Evolutionary conservation across 202 grass and related monocot genomes (phyloP), one percentile per base, ranked within the genome.

Genomic region (Zoysia matrella): DNA sequence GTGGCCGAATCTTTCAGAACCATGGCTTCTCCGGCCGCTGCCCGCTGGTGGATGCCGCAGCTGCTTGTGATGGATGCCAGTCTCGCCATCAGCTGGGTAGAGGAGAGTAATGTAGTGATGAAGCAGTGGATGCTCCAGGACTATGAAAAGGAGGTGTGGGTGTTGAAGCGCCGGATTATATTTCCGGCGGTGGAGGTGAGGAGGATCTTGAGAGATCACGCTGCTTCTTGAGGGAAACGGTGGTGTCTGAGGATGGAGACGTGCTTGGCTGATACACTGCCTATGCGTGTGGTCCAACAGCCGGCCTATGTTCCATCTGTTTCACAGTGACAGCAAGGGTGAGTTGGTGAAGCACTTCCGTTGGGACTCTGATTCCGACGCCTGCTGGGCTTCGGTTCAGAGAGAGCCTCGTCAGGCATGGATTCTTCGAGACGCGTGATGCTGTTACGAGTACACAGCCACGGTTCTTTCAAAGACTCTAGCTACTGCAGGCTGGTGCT

Each of bases 121-220:
- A 16, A 67, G 6, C 11, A 48, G 0, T 67, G 80, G 80, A 62
- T n/a, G 60, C 42, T 83, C 4, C 51, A 75, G 61, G 43, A 75
- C 18, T 83, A 75, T 8, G 5, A 67, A 61, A 40, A 1, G 4
- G 80, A 11, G 16, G 42, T 67, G 18, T 83, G 80, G 80, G 58
- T 39, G 4, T 1, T 71, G 1, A 83, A 74, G 42, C 65, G 11
- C 12, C 12, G 9, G 45, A n/a, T 83, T 7, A 12, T 57, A 41
- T 3, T 74, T 3, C 62, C 50, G 2, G 0, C 52, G 56, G 2
- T 52, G 12, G 79, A 74, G 7, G 8, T 57, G 51, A 9, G 12
- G 51, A 15, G 13, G 4, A 16, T 56, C 13, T 36, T 36, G 30
- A 36, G 30, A 36, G 53, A 5, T 1, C 7, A 0, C 9, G 6